These are phyloP conservation scores for Medicago arabica DNA, from an alignment of 306 rosid genomes.

Conservation along the genomic window DNA sequence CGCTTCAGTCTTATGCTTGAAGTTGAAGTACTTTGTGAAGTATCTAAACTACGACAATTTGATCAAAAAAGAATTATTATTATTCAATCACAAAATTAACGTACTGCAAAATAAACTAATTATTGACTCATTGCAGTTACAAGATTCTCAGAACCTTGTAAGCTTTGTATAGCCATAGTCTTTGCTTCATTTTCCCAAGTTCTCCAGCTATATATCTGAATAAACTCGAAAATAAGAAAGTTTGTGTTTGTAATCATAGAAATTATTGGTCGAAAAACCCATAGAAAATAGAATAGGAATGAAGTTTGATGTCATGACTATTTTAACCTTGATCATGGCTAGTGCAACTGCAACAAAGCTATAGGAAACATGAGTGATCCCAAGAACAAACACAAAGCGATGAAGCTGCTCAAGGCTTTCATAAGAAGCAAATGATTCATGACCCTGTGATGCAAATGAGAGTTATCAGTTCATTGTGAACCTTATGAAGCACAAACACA, in stretches of 20 bases:
- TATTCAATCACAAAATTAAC: conserved; percentile 16
- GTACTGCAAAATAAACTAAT: conserved; percentile 13
- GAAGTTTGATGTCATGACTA: conserved; percentile 25
- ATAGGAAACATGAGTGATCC: conserved; percentile 77
- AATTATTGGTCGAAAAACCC: not conserved
- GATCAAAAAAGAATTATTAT: not conserved
- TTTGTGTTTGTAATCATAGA: conserved; percentile 11
- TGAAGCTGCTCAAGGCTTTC: conserved; percentile 97
- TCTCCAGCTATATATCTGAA: conserved; percentile 96
- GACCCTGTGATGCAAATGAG: conserved; percentile 61
- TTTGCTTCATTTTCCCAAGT: conserved; percentile 91
- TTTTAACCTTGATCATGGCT: conserved; percentile 82
- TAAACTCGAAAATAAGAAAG: conserved; percentile 15
- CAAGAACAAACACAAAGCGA: conserved; percentile 83
- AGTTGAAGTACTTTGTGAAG: conserved; percentile 45
- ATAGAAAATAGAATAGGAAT: conserved; percentile 4
- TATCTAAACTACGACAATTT: conserved; percentile 53
- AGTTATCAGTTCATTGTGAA: conserved; percentile 20
- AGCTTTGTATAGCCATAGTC: conserved; percentile 55
- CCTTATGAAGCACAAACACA: not conserved
- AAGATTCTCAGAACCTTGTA: conserved; percentile 58
- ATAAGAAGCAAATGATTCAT: conserved; percentile 82
- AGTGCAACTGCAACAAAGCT: conserved; percentile 77
- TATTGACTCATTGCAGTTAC: conserved; percentile 13
- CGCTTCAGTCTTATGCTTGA: conserved; percentile 56